Evolutionary conservation across 495 filamentous ascomycete species (phyloP), one percentile per base, ranked within the genome.

Genomic region (Penicillium subrubescens): DNA sequence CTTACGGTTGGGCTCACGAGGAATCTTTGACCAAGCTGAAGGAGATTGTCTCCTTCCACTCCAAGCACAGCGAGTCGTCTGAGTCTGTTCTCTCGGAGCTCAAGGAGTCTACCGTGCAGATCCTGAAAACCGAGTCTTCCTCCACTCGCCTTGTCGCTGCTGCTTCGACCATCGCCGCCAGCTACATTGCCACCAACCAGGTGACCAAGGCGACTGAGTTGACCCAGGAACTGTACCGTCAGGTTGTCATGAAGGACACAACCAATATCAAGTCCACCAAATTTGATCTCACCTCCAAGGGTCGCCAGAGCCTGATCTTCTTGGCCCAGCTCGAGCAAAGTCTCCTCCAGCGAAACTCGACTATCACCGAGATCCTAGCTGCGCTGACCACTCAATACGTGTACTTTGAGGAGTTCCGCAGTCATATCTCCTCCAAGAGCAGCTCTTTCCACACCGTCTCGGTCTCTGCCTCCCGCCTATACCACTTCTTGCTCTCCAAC

Each of bases 381-480:
- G 61, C 73, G 12, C 60, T 79, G 34, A 73, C 73, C 11, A 75
- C 77, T 11, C 71, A 79, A 60, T 76, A 74, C 44, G 66, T 76
- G 15, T 78, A 79, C 63, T 79, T 77, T 39, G 75, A 78, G 63
- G 75, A 75, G 54, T 73, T 78, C 73, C 68, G 75, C 39, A 70
- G 53, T 58, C 65, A 65, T 11, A 67, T 69, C 37, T 63, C 54
- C 23, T 67, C 71, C 31, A 78, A 77, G 68, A 67, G 44, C 44
- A 73, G 63, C 67, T 70, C 66, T 21, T 67, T 79, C 44, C 70
- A 77, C 44, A 66, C 57, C 25, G 67, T 75, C 25, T 66, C 68
- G 3, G 19, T 67, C 8, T 68, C 67, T 29, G 73, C 66, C 33
- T 65, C 74, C 1, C 77, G 75, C 35, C 69, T 79, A 4, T 70